These are phyloP conservation scores for Neurospora terricola DNA, from an alignment of 495 filamentous ascomycete species.

Conservation along the genomic window DNA sequence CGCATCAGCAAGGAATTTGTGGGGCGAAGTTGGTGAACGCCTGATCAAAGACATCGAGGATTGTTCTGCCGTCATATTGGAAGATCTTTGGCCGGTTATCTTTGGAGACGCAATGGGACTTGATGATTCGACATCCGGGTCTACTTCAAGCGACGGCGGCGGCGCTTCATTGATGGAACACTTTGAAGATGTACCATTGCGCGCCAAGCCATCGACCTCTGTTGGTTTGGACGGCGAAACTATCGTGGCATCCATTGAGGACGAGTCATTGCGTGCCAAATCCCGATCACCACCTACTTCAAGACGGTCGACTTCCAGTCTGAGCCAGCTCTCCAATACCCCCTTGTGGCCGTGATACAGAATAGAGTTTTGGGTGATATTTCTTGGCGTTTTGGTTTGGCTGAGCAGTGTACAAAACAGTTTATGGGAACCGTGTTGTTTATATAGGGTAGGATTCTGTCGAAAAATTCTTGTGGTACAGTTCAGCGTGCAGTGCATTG, in stretches of 20 bases:
- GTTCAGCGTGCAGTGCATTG: background rate
- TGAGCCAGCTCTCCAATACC: background rate
- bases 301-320: background rate
- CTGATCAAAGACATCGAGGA: background rate
- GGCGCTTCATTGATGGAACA: background rate
- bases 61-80: background rate
- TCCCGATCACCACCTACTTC: background rate
- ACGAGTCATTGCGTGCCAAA: background rate
- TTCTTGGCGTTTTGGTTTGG: background rate
- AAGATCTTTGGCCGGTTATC: background rate
- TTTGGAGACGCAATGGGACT: background rate
- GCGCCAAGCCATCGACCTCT: background rate
- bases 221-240: background rate
- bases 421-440: background rate
- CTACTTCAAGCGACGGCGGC: background rate
- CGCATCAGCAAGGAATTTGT: background rate
- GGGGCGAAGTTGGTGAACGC: background rate
- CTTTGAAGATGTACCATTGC: background rate
- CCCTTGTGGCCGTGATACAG: background rate
- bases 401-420: background rate
- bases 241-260: background rate
- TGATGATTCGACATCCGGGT: background rate
- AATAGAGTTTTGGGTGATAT: background rate
- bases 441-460: background rate
- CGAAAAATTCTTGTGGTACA: background rate